Conservation (phyloP, 352 stramenopile genomes). For the Globisporangium spiculum region DNA sequence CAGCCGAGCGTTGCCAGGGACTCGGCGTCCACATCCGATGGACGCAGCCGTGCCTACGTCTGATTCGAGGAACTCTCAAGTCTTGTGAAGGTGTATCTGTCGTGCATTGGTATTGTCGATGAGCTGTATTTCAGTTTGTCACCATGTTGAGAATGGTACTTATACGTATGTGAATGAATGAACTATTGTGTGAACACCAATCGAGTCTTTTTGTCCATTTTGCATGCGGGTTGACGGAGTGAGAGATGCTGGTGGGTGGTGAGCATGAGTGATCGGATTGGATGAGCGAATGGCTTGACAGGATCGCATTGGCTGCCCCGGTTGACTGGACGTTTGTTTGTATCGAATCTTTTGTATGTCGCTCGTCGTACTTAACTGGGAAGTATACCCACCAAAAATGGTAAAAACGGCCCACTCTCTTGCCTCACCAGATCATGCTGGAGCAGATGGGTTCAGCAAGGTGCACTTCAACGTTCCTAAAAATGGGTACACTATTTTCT, state of each 20-base stretch:
- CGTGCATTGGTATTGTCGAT: background rate
- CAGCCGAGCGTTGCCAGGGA: background rate
- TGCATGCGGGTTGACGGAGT: too few species aligned
- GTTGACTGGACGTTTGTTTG: background rate
- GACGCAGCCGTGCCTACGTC: constrained; percentile 1
- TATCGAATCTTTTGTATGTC: background rate
- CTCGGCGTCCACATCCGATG: background rate
- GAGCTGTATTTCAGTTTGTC: background rate
- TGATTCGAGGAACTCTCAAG: background rate
- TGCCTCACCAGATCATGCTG: background rate
- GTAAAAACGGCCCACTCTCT: constrained; percentile 5
- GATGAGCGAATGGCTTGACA: background rate
- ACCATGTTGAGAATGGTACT: background rate
- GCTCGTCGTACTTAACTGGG: background rate
- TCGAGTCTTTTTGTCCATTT: background rate
- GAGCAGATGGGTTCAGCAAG: constrained; percentile 8
- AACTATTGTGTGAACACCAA: background rate
- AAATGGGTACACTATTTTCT: background rate
- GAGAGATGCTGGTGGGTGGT: background rate
- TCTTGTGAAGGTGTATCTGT: too few species aligned
- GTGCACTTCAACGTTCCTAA: background rate
- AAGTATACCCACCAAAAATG: constrained; percentile 8
- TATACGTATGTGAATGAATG: background rate
- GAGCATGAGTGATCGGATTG: background rate
- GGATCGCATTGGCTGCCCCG: background rate